phyloP scores from a whole-genome alignment of 2,329 filamentous ascomycete genomes.

The Hawksworthiomyces lignivorus region DNA sequence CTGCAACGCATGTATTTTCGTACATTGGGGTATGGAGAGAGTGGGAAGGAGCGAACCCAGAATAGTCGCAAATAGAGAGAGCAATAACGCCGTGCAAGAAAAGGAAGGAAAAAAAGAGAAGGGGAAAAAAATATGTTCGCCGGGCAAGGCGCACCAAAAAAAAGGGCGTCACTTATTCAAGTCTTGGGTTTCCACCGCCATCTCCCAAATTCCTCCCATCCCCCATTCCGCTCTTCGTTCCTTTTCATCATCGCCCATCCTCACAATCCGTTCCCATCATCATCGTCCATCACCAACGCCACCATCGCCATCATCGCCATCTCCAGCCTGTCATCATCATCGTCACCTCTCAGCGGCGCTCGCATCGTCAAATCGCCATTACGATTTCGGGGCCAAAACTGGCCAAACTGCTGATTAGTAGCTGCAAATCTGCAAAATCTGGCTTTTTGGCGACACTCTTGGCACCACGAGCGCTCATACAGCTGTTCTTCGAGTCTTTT shows the following conservation, averaged over 20 bases:
- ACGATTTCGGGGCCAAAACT: too few species aligned
- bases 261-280: not conserved
- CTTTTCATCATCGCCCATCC: not conserved
- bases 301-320: slow-evolving; percentile 5
- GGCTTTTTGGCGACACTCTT: too few species aligned
- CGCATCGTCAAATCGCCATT: too few species aligned
- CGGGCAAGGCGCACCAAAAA: slow-evolving; percentile 14
- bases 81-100: slow-evolving; percentile 3
- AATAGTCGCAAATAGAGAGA: slow-evolving; percentile 10
- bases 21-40: not conserved
- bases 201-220: slow-evolving; percentile 7
- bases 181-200: slow-evolving; percentile 10
- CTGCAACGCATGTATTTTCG: slow-evolving; percentile 6
- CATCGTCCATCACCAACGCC: slow-evolving; percentile 5
- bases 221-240: slow-evolving; percentile 4
- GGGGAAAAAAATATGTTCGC: slow-evolving; percentile 11
- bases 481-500: too few species aligned
- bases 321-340: not conserved
- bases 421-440: too few species aligned
- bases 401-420: too few species aligned
- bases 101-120: slow-evolving; percentile 8
- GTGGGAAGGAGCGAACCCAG: slow-evolving; percentile 10
- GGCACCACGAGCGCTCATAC: too few species aligned
- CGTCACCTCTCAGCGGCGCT: too few species aligned
- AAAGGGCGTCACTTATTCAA: slow-evolving; percentile 8